A percentile compares a stretch with the other conserved stretches of the same genome.
phyloP scores from a whole-genome alignment of 345 rosid genomes.

The Eutrema heterophyllum region DNA sequence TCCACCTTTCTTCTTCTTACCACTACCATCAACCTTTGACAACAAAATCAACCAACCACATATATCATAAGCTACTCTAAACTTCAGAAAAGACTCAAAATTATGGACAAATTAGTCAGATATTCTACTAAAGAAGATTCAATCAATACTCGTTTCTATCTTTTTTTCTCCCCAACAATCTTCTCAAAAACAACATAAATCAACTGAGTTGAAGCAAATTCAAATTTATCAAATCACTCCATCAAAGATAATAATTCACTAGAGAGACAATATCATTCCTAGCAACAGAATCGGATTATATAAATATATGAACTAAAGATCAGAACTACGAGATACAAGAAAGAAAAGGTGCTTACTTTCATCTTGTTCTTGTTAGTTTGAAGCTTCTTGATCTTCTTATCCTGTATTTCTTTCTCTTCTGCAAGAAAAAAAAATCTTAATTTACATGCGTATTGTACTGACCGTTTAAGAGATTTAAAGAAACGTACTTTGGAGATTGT shows the following conservation, averaged over 20 bases:
- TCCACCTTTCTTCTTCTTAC: slow-evolving; percentile 71
- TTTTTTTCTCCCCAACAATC: not conserved
- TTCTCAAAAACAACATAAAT: not conserved
- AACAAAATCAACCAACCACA: slow-evolving; percentile 8
- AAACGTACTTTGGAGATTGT: slow-evolving; percentile 64
- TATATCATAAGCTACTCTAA: not conserved
- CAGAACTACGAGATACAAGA: not conserved
- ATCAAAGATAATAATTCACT: not conserved
- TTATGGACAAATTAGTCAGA: not conserved
- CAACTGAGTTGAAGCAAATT: not conserved
- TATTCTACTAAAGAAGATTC: not conserved
- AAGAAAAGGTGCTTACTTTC: slow-evolving; percentile 51
- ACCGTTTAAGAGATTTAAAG: not conserved
- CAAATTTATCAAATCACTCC: not conserved
- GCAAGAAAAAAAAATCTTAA: not conserved
- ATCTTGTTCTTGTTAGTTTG: slow-evolving; percentile 83
- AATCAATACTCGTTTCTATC: not conserved
- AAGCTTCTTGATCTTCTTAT: slow-evolving; percentile 65
- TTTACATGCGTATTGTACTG: not conserved
- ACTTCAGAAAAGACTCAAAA: not conserved
- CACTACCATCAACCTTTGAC: slow-evolving; percentile 62
- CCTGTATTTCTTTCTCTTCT: slow-evolving; percentile 81
- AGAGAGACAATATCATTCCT: not conserved
- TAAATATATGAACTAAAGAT: not conserved
- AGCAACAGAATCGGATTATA: not conserved